Percentiles rank a stretch among this genome's conserved stretches.
These are phyloP conservation scores for Mortierella sp. DNA, from an alignment of 371 early-diverging fungal species.

Conservation along the genomic window DNA sequence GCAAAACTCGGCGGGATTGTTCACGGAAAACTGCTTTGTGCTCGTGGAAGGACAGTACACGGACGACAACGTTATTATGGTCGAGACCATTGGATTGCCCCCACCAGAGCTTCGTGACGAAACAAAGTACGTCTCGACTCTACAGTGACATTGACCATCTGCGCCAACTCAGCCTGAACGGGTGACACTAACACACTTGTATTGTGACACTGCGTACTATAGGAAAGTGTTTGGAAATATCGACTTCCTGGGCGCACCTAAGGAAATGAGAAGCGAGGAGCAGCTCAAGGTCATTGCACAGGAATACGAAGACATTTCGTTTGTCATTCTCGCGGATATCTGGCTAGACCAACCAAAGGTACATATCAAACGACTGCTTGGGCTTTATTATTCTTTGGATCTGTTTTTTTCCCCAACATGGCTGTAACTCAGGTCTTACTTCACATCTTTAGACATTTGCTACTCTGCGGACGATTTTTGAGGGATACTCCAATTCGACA, in stretches of 20 bases:
- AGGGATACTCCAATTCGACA: slow-evolving; percentile 71
- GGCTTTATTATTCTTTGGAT: not conserved
- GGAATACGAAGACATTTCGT: slow-evolving; percentile 70
- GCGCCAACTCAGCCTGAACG: not conserved
- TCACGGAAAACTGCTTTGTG: slow-evolving; percentile 88
- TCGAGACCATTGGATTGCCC: slow-evolving; percentile 80
- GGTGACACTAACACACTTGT: not conserved
- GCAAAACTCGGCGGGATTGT: slow-evolving; percentile 77
- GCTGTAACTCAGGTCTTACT: not conserved
- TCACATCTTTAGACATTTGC: slow-evolving; percentile 59
- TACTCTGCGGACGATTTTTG: slow-evolving; percentile 76
- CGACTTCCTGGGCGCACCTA: slow-evolving; percentile 71
- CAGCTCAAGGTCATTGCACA: slow-evolving; percentile 58
- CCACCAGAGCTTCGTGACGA: slow-evolving; percentile 77
- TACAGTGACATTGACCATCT: not conserved
- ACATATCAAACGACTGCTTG: slow-evolving; percentile 9
- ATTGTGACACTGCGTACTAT: not conserved
- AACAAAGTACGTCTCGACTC: slow-evolving; percentile 62
- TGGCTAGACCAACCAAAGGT: slow-evolving; percentile 88
- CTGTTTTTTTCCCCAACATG: not conserved
- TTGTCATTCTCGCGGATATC: slow-evolving; percentile 88
- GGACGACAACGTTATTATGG: slow-evolving; percentile 77
- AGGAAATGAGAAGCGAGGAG: slow-evolving; percentile 64
- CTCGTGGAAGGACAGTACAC: slow-evolving; percentile 85
- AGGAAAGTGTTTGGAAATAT: slow-evolving; percentile 66